Percentiles rank a stretch among this genome's conserved stretches.
phyloP scores from a whole-genome alignment of 208 protist genomes.

The Leptomonas seymouri region DNA sequence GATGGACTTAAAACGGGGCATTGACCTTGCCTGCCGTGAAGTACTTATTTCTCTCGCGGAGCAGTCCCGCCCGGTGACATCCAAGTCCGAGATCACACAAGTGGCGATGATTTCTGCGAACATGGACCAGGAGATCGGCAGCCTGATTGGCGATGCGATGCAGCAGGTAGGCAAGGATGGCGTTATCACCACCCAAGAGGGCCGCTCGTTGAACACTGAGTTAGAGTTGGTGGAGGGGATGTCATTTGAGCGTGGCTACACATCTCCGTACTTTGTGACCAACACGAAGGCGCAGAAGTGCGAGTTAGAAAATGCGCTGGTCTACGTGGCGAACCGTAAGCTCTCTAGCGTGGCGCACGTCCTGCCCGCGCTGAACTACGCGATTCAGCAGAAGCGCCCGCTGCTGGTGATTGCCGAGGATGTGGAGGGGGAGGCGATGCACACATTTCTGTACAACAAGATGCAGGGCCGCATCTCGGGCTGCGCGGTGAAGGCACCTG shows the following conservation, averaged over 20 bases:
- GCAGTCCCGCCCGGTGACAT: constrained; percentile 95
- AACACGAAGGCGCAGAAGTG: constrained; percentile 97
- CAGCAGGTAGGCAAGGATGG: constrained; percentile 99
- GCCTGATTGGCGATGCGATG: constrained; percentile 99
- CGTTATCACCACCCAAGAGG: constrained; percentile 99
- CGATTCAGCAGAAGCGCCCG: constrained; percentile 83
- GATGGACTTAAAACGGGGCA: constrained; percentile 99
- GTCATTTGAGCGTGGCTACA: constrained; percentile 98
- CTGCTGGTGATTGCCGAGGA: constrained; percentile 92
- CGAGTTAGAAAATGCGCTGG: constrained; percentile 96
- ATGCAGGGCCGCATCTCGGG: constrained; percentile 84
- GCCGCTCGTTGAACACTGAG: constrained; percentile 98
- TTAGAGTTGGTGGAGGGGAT: constrained; percentile 99
- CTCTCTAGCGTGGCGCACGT: constrained; percentile 79
- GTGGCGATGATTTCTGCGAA: constrained; percentile 99
- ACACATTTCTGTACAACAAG: constrained; percentile 96
- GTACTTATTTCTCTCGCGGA: constrained; percentile 94
- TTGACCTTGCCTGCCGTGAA: constrained; percentile 96
- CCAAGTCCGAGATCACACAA: constrained; percentile 97
- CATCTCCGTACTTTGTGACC: constrained; percentile 99
- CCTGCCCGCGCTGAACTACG: constrained; percentile 85
- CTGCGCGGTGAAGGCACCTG: constrained; percentile 97
- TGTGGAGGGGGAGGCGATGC: constrained; percentile 91
- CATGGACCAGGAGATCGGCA: constrained; percentile 98
- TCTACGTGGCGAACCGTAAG: constrained; percentile 94